Conservation (phyloP, 345 rosid genomes). For the Chamaenerion angustifolium region DNA sequence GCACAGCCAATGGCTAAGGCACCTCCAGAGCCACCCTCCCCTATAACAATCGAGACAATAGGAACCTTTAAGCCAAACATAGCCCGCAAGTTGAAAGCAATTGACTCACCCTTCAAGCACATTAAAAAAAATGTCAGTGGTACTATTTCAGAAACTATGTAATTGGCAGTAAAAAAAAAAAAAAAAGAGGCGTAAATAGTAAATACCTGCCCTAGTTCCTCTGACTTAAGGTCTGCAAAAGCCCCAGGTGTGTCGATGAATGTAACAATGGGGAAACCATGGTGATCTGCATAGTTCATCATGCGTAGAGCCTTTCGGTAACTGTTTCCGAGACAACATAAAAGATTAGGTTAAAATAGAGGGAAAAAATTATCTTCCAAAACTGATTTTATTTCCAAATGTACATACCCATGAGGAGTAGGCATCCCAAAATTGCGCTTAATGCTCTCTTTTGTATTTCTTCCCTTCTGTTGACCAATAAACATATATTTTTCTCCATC, state of each 20-base stretch:
- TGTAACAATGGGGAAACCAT: slow-evolving; percentile 21
- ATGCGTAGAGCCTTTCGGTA: slow-evolving; percentile 22
- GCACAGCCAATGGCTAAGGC: slow-evolving; percentile 96
- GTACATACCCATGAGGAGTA: slow-evolving; percentile 82
- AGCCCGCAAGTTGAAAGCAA: slow-evolving; percentile 83
- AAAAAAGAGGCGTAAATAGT: not conserved
- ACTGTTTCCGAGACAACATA: slow-evolving; percentile 1
- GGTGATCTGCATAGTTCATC: slow-evolving; percentile 25
- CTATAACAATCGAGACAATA: slow-evolving; percentile 77
- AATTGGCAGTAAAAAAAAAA: not conserved
- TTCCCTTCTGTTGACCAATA: slow-evolving; percentile 98
- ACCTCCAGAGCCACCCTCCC: slow-evolving; percentile 99
- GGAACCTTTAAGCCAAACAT: slow-evolving; percentile 98
- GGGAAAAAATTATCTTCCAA: not conserved
- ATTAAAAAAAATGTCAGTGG: slow-evolving; percentile 10
- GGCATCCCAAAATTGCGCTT: slow-evolving; percentile 99
- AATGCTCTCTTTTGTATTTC: slow-evolving; percentile 94
- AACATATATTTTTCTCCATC: slow-evolving; percentile 83
- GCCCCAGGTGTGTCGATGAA: slow-evolving; percentile 29
- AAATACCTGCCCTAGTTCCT: slow-evolving; percentile 26
- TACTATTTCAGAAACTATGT: not conserved
- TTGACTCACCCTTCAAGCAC: slow-evolving; percentile 82
- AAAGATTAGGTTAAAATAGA: not conserved
- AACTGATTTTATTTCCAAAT: not conserved
- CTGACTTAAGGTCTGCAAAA: slow-evolving; percentile 30